phyloP scores from a whole-genome alignment of 2,329 filamentous ascomycete species.

The Pestalotiopsis fici region DNA sequence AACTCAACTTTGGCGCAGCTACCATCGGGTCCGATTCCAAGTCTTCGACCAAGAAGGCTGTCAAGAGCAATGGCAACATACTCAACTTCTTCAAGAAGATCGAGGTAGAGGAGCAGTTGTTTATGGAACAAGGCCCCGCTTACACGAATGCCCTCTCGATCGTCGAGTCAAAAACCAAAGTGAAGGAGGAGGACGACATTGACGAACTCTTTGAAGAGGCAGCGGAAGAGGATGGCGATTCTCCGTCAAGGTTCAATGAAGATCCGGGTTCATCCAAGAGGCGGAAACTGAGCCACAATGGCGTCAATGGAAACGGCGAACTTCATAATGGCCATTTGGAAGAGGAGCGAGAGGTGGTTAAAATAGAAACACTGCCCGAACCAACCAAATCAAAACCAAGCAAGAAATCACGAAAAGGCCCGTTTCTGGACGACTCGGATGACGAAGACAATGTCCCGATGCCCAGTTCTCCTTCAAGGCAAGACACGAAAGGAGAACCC shows the following conservation, averaged over 20 bases:
- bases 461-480: constrained; percentile 11
- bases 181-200: constrained; percentile 21
- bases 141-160: background rate
- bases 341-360: constrained; percentile 4
- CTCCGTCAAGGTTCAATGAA: constrained; percentile 39
- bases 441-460: constrained; percentile 43
- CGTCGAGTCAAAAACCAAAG: constrained; percentile 23
- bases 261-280: constrained; percentile 36
- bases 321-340: background rate
- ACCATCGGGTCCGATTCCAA: constrained; percentile 18
- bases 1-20: constrained; percentile 27
- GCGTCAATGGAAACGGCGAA: constrained; percentile 7
- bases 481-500: constrained; percentile 3
- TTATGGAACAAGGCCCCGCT: constrained; percentile 37
- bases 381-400: constrained; percentile 24
- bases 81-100: constrained; percentile 76
- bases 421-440: constrained; percentile 73
- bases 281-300: constrained; percentile 38
- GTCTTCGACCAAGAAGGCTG: constrained; percentile 31
- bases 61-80: constrained; percentile 63
- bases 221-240: constrained; percentile 16
- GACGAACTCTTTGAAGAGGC: constrained; percentile 35
- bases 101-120: constrained; percentile 61
- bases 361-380: constrained; percentile 10
- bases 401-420: constrained; percentile 44